Conservation (phyloP, 139 green algal genomes). For the Closterium sp. region DNA sequence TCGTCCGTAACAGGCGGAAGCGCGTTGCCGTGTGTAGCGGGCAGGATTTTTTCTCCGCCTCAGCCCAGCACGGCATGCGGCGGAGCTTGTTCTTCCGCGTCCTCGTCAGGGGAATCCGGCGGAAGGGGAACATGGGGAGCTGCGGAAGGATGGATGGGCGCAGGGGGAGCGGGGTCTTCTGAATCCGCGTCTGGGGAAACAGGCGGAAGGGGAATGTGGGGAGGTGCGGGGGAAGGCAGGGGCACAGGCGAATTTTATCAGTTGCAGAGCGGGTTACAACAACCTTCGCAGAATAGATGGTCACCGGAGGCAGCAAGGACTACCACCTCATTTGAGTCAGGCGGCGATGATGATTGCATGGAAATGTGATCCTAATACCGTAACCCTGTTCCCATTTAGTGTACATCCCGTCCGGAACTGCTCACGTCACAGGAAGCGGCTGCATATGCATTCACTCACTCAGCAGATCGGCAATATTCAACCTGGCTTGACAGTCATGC, state of each 20-base stretch:
- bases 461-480: too few species aligned
- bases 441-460: too few species aligned
- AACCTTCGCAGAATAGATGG: background rate
- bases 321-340: too few species aligned
- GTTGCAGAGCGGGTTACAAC: background rate
- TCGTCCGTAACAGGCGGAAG: background rate
- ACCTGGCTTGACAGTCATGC: too few species aligned
- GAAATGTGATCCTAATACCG: background rate
- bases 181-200: background rate
- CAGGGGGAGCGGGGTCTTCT: background rate
- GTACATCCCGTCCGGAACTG: too few species aligned
- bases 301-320: background rate
- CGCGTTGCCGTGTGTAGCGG: background rate
- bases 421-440: too few species aligned
- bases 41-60: background rate
- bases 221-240: background rate
- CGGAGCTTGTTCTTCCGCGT: background rate
- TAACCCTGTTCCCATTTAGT: too few species aligned
- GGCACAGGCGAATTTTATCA: background rate
- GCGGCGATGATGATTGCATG: background rate
- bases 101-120: background rate
- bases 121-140: background rate
- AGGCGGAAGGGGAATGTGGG: background rate
- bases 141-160: background rate
- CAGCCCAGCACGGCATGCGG: background rate